Conservation (phyloP, 2,329 filamentous ascomycete species). For the Penicillium psychrosexuale region DNA sequence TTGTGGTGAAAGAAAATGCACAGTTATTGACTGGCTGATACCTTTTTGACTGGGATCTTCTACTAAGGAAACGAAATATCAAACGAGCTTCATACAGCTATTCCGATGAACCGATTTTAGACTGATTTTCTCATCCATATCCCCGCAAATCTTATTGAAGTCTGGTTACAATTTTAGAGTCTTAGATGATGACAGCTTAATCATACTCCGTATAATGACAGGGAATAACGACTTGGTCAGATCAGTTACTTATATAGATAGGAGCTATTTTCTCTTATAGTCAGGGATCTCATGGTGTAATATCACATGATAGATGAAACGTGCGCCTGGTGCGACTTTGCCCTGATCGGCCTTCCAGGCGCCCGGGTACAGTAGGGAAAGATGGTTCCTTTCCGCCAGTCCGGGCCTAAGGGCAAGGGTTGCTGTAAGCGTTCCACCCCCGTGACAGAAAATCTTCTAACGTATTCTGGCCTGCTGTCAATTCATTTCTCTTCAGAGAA, state of each 20-base stretch:
- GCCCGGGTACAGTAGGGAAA: conserved; percentile 10
- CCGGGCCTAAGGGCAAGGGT: conserved; percentile 4
- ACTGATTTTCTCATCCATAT: neutral
- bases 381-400: conserved; percentile 8
- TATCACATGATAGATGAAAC: conserved; percentile 33
- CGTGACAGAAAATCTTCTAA: neutral
- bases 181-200: neutral
- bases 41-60: neutral
- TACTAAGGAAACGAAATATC: neutral
- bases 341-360: conserved; percentile 15
- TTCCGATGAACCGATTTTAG: neutral
- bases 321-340: conserved; percentile 24
- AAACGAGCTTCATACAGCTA: neutral
- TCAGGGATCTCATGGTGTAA: conserved; percentile 5
- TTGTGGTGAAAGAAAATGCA: neutral
- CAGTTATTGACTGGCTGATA: neutral
- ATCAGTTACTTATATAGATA: neutral
- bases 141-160: neutral
- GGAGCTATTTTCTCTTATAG: neutral
- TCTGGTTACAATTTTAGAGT: neutral
- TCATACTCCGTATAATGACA: neutral
- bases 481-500: neutral
- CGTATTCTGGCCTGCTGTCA: conserved; percentile 3
- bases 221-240: neutral
- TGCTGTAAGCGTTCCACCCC: conserved; percentile 1